Conservation (phyloP, 2,329 filamentous ascomycete species). For the Ramularia endophylla region DNA sequence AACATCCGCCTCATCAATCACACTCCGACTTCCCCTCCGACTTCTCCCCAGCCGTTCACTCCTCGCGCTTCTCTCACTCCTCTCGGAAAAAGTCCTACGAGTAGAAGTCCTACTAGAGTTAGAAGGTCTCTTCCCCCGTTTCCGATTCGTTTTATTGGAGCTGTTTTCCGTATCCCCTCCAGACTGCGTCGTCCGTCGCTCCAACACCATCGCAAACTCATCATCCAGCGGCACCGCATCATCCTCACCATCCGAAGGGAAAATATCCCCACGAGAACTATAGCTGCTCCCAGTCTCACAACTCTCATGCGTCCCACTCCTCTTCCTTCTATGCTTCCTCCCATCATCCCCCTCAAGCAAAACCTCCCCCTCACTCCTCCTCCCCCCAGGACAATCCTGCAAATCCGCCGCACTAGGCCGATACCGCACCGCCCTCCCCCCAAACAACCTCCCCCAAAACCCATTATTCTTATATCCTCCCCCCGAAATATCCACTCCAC, state of each 20-base stretch:
- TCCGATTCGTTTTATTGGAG: slow-evolving; percentile 52
- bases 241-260: slow-evolving; percentile 79
- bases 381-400: slow-evolving; percentile 72
- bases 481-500: slow-evolving; percentile 69
- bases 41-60: slow-evolving; percentile 15
- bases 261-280: slow-evolving; percentile 81
- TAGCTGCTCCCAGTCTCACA: slow-evolving; percentile 79
- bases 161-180: slow-evolving; percentile 61
- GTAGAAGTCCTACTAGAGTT: slow-evolving; percentile 30
- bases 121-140: slow-evolving; percentile 36
- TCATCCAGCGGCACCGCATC: slow-evolving; percentile 91
- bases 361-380: slow-evolving; percentile 59
- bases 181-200: slow-evolving; percentile 51
- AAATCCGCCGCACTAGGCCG: slow-evolving; percentile 86
- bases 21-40: slow-evolving; percentile 15
- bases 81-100: slow-evolving; percentile 19
- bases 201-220: slow-evolving; percentile 79
- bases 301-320: slow-evolving; percentile 74
- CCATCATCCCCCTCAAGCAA: slow-evolving; percentile 60
- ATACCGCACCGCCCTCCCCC: slow-evolving; percentile 73
- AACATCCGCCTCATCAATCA: slow-evolving; percentile 1
- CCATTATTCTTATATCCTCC: slow-evolving; percentile 77
- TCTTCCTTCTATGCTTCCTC: slow-evolving; percentile 46
- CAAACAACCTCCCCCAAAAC: slow-evolving; percentile 77
- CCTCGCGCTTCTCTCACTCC: slow-evolving; percentile 18